Evolutionary conservation across 805 yeast species (phyloP).

Genomic region (Kodamaea kakaduensis): DNA sequence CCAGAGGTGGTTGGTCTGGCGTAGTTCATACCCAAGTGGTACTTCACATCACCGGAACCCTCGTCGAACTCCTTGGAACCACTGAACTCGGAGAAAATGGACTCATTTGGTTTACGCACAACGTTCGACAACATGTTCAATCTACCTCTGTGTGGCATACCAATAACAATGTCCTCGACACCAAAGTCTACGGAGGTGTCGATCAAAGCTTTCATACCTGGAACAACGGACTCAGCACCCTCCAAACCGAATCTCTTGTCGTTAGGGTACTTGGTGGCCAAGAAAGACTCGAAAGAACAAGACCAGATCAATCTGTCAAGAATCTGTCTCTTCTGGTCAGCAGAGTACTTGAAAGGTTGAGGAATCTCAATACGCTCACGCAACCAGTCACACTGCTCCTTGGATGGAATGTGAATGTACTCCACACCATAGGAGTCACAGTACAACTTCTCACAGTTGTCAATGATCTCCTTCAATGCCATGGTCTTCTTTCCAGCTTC

Average conservation of each 20-base stretch:
- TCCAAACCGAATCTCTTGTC: constrained; percentile 98
- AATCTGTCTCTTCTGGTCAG: constrained; percentile 93
- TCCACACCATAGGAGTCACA: constrained; percentile 90
- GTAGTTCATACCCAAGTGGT: constrained; percentile 99
- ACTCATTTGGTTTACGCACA: constrained; percentile 97
- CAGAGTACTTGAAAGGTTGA: constrained; percentile 71
- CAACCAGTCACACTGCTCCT: constrained; percentile 96
- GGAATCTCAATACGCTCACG: constrained; percentile 96
- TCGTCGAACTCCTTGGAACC: constrained; percentile 89
- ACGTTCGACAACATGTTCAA: constrained; percentile 96
- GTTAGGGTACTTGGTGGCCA: constrained; percentile 94
- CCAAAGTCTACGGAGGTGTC: constrained; percentile 92
- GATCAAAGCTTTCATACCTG: constrained; percentile 94
- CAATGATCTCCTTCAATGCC: constrained; percentile 75
- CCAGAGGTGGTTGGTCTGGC: constrained; percentile 99
- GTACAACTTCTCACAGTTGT: constrained; percentile 76
- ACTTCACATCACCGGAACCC: constrained; percentile 98
- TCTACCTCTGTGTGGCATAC: constrained; percentile 99
- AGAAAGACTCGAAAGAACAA: constrained; percentile 85
- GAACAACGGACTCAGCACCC: constrained; percentile 96
- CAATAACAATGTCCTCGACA: constrained; percentile 92
- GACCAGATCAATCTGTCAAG: constrained; percentile 97
- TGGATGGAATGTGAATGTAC: constrained; percentile 94
- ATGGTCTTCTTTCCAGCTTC: constrained; percentile 57
- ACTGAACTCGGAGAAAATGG: constrained; percentile 92